phyloP scores from a whole-genome alignment of 2,329 filamentous ascomycete species.

The Fusarium incarnatum region DNA sequence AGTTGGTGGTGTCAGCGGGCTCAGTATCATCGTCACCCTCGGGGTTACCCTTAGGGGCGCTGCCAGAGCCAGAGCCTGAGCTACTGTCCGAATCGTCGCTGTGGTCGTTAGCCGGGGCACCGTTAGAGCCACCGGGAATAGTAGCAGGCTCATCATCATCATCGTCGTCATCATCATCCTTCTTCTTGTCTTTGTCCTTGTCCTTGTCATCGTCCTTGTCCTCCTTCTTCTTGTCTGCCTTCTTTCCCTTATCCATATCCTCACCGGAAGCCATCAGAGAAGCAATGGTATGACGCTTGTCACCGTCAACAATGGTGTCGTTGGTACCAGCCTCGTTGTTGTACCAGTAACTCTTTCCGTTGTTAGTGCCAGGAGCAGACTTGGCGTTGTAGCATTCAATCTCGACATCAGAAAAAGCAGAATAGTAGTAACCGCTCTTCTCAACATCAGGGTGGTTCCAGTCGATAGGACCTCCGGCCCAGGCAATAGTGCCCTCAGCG shows the following conservation, averaged over 20 bases:
- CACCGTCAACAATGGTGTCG: conserved; percentile 78
- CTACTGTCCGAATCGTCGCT: conserved; percentile 27
- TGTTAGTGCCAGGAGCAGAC: conserved; percentile 73
- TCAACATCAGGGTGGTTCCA: conserved; percentile 84
- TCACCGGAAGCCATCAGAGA: conserved; percentile 85
- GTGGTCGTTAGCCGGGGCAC: conserved; percentile 39
- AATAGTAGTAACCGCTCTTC: conserved; percentile 88
- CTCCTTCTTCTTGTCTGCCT: conserved; percentile 41
- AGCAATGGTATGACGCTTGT: conserved; percentile 80
- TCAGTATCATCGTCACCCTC: conserved; percentile 31
- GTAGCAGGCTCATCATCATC: conserved; percentile 36
- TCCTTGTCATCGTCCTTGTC: conserved; percentile 25
- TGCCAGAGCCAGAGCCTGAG: conserved; percentile 21
- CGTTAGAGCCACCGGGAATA: conserved; percentile 40
- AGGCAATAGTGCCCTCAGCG: conserved; percentile 84
- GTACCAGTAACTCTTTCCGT: conserved; percentile 81
- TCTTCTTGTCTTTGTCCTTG: conserved; percentile 9
- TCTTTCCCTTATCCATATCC: conserved; percentile 69
- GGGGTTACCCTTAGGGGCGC: conserved; percentile 34
- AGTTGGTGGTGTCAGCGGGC: conserved; percentile 48
- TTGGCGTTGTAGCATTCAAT: conserved; percentile 84
- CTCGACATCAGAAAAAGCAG: conserved; percentile 79
- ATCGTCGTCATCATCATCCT: conserved; percentile 29
- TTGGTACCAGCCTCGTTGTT: conserved; percentile 74
- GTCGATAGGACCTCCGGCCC: conserved; percentile 89